Base-by-base conservation (phyloP, 2,329 filamentous ascomycete genomes). In the Cadophora sp. region DNA sequence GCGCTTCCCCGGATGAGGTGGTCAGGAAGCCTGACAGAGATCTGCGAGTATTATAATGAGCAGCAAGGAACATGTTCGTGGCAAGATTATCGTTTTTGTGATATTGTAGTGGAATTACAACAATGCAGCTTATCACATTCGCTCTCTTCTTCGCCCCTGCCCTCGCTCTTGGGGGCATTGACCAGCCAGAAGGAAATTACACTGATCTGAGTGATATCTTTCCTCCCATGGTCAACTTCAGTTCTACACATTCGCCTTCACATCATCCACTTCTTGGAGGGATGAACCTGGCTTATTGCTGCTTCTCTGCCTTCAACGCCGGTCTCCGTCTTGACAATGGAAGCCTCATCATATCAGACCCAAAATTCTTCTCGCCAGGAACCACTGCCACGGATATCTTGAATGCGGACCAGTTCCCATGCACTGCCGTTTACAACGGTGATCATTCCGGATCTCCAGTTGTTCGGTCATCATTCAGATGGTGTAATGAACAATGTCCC, bases 401-500 rank as follows among this genome's bases (percentile, higher is more conserved):
- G 26, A 19, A 43, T 11, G 40, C 27, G 16, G 40, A 60, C 12
- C 48, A 31, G 11, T 70, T 68, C 27, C 65, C 68, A 29, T 70
- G 65, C 37, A 63, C 65, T 16, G 65, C 65, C 8, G 22, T n/a
- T 16, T 68, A 66, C n/a, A 31, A 68, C 60, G 65, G 62, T 1
- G 31, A 70, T 34, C 31, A 19, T 31, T 19, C 31, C 14, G 68
- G 65, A 19, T 58, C 68, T 11, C 68, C 58, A 9, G 27, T 43
- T 2, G 63, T 70, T 8, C 27, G 31, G 16, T 48, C 62, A 12
- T 53, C 65, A 1, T 69, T 68, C 58, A 56, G 9, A 22, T 71
- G 62, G 67, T 71, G 69, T 43, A 40, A 65, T n/a, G n/a, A 59
- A n/a, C 65, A 64, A 48, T 71, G 67, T 58, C 29, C 61, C 0